Conservation (phyloP, 345 rosid species). For the Syzygium grande region DNA sequence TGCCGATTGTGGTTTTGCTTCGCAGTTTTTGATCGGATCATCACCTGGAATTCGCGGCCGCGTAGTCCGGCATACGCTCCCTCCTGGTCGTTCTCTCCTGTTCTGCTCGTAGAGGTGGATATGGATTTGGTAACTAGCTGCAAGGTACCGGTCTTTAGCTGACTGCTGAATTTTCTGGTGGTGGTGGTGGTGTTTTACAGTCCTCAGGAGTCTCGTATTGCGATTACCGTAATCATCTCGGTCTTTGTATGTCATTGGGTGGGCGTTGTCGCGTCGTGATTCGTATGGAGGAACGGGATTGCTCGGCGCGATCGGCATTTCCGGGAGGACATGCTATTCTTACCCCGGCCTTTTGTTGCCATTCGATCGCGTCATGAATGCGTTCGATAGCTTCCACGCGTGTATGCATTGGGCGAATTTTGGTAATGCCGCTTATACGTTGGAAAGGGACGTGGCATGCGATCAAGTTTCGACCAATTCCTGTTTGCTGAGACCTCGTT, state of each 20-base stretch:
- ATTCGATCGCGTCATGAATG: not conserved
- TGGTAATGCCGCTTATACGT: not conserved
- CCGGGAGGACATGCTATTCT: not conserved
- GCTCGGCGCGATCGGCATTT: not conserved
- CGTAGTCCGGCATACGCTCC: not conserved
- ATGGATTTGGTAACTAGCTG: constrained; percentile 84
- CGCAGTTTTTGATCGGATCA: constrained; percentile 7
- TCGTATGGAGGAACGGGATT: not conserved
- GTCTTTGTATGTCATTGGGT: not conserved
- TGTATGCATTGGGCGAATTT: not conserved
- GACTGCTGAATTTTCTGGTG: not conserved
- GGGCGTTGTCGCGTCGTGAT: not conserved
- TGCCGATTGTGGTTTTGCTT: not conserved
- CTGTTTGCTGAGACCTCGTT: not conserved
- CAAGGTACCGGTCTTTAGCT: constrained; percentile 41
- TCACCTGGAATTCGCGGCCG: constrained; percentile 2
- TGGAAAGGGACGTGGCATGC: not conserved
- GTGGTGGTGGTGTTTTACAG: not conserved
- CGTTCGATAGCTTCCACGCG: not conserved
- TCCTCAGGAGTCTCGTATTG: not conserved
- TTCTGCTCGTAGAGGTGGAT: constrained; percentile 1
- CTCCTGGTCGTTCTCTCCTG: not conserved
- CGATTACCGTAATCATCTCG: not conserved
- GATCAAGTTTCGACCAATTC: not conserved
- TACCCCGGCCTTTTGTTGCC: not conserved